phyloP scores from a whole-genome alignment of 768 basidiomycete genomes.

The Pleurotus giganteus region DNA sequence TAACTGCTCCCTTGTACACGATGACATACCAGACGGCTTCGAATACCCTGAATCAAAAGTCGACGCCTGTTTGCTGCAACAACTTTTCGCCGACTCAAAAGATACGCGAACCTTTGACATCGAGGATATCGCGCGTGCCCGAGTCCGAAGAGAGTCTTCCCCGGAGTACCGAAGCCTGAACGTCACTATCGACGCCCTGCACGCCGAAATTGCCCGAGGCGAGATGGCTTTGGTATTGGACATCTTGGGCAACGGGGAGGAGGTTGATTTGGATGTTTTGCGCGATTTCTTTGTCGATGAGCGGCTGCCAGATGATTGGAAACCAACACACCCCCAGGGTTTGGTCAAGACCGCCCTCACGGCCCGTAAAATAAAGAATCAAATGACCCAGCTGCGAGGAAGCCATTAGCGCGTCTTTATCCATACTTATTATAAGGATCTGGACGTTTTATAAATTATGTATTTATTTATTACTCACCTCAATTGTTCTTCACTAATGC shows the following conservation, averaged over 20 bases:
- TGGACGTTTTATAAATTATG: too few species aligned
- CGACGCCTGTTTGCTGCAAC: slow-evolving; percentile 10
- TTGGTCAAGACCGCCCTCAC: slow-evolving; percentile 4
- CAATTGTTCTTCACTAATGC: too few species aligned
- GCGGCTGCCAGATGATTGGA: slow-evolving; percentile 33
- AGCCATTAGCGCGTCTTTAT: too few species aligned
- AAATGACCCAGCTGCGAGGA: neutral
- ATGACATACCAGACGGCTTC: slow-evolving; percentile 19
- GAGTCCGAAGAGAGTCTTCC: slow-evolving; percentile 31
- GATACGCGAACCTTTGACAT: slow-evolving; percentile 21
- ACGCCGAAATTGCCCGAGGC: slow-evolving; percentile 41
- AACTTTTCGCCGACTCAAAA: slow-evolving; percentile 10
- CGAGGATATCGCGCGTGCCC: slow-evolving; percentile 26
- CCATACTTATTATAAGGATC: too few species aligned
- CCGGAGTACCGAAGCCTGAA: slow-evolving; percentile 8
- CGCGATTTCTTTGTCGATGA: slow-evolving; percentile 31
- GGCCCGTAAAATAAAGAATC: neutral
- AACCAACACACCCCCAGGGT: slow-evolving; percentile 4
- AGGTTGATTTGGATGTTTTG: slow-evolving; percentile 25
- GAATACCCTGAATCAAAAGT: slow-evolving; percentile 29
- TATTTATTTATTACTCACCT: too few species aligned
- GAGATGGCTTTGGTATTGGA: slow-evolving; percentile 42
- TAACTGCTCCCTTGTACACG: slow-evolving; percentile 35
- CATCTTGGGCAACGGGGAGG: slow-evolving; percentile 18
- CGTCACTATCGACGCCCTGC: slow-evolving; percentile 28